Conservation (phyloP, 352 stramenopile genomes). For the Globisporangium solare region DNA sequence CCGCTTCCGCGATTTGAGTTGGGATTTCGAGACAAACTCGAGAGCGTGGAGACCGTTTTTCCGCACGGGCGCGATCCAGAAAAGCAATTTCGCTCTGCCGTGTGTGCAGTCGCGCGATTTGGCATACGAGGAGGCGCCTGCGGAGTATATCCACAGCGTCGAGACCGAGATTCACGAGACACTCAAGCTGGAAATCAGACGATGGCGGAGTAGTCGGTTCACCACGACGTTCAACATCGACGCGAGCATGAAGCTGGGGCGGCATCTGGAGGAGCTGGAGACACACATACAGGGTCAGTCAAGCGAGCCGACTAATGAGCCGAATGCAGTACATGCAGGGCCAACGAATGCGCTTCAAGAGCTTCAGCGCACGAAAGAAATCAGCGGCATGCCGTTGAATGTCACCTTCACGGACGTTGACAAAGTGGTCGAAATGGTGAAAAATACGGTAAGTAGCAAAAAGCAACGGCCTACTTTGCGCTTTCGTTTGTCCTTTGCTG, state of each 20-base stretch:
- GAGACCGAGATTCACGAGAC: constrained; percentile 74
- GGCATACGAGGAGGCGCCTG: constrained; percentile 50
- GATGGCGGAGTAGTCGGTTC: constrained; percentile 80
- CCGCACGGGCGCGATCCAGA: constrained; percentile 17
- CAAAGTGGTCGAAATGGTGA: constrained; percentile 74
- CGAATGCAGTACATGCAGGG: neutral
- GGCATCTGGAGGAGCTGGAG: constrained; percentile 72
- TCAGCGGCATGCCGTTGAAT: constrained; percentile 84
- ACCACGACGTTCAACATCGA: constrained; percentile 88
- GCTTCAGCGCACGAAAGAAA: constrained; percentile 33
- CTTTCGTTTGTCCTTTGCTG: neutral
- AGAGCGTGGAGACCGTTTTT: constrained; percentile 89
- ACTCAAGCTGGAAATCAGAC: constrained; percentile 83
- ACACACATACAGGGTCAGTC: constrained; percentile 17
- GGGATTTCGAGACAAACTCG: constrained; percentile 72
- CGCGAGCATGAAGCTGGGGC: constrained; percentile 70
- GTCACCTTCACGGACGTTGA: constrained; percentile 85
- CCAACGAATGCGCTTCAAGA: constrained; percentile 19
- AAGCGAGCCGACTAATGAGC: neutral
- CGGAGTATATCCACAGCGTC: constrained; percentile 57
- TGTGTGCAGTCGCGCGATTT: constrained; percentile 57
- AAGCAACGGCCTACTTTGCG: no score
- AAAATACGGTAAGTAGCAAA: constrained; percentile 62
- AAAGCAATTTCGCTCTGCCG: constrained; percentile 23
- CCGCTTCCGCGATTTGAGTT: constrained; percentile 59